Percentiles rank a stretch among this genome's conserved stretches.
Conservation (phyloP, 257 asterid species). For the Mentha longifolia region DNA sequence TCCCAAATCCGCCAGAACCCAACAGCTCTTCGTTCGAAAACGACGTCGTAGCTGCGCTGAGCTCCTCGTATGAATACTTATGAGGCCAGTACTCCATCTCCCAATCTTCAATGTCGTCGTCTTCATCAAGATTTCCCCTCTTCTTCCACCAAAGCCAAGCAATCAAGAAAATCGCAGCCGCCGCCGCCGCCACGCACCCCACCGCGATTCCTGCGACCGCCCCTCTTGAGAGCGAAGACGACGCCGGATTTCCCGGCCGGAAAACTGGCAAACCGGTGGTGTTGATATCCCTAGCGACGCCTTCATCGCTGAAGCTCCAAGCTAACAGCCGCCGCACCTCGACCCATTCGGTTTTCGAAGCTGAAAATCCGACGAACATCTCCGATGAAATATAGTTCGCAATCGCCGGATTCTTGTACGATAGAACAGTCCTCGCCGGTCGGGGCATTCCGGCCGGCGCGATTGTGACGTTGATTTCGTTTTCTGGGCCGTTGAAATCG, state of each 20-base stretch:
- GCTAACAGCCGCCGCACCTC: slow-evolving; percentile 76
- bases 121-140: slow-evolving; percentile 44
- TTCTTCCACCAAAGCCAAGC: slow-evolving; percentile 74
- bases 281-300: slow-evolving; percentile 68
- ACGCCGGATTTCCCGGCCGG: slow-evolving; percentile 36
- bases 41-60: slow-evolving; percentile 56
- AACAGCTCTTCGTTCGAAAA: slow-evolving; percentile 56
- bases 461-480: slow-evolving; percentile 67
- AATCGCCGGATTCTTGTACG: slow-evolving; percentile 43
- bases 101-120: slow-evolving; percentile 79
- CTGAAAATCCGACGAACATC: slow-evolving; percentile 80
- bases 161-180: slow-evolving; percentile 29
- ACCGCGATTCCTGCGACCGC: slow-evolving; percentile 59
- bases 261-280: slow-evolving; percentile 70
- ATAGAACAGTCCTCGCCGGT: slow-evolving; percentile 51
- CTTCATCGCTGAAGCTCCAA: slow-evolving; percentile 84
- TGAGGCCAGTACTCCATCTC: slow-evolving; percentile 92
- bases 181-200: slow-evolving; percentile 48
- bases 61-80: slow-evolving; percentile 68
- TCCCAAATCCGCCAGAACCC: slow-evolving; percentile 84
- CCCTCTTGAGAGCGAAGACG: slow-evolving; percentile 50
- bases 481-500: slow-evolving; percentile 61
- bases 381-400: slow-evolving; percentile 52
- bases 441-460: slow-evolving; percentile 65
- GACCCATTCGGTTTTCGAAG: slow-evolving; percentile 72